phyloP scores from a whole-genome alignment of 805 yeast species.

The Myxozyma udenii region DNA sequence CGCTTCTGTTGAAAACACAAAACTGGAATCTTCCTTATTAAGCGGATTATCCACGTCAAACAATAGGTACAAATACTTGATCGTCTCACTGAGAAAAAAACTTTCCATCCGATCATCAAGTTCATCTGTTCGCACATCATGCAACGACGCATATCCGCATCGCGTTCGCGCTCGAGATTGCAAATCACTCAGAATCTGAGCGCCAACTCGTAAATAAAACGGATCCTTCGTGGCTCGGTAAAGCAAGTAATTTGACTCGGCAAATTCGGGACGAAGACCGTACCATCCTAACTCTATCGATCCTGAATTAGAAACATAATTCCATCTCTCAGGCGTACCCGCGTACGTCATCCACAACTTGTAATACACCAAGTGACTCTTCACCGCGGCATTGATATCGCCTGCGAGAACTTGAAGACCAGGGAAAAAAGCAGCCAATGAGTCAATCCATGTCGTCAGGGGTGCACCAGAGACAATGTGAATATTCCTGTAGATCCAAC shows the following conservation, averaged over 20 bases:
- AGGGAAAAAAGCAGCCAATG: slow-evolving; percentile 83
- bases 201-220: slow-evolving; percentile 72
- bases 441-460: slow-evolving; percentile 71
- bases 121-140: slow-evolving; percentile 60
- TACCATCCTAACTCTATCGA: slow-evolving; percentile 55
- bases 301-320: slow-evolving; percentile 36
- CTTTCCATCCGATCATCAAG: slow-evolving; percentile 85
- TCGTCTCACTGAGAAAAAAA: slow-evolving; percentile 81
- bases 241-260: slow-evolving; percentile 81
- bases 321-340: slow-evolving; percentile 89
- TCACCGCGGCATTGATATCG: slow-evolving; percentile 61
- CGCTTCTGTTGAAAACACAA: slow-evolving; percentile 80
- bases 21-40: slow-evolving; percentile 42
- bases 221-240: slow-evolving; percentile 86
- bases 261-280: slow-evolving; percentile 87
- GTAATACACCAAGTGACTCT: slow-evolving; percentile 57
- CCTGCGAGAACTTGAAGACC: slow-evolving; percentile 81
- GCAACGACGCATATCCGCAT: slow-evolving; percentile 82
- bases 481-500: slow-evolving; percentile 57
- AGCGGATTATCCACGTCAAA: slow-evolving; percentile 66
- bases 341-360: slow-evolving; percentile 80
- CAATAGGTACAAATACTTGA: slow-evolving; percentile 74
- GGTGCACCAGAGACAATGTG: slow-evolving; percentile 51
- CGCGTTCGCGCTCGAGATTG: slow-evolving; percentile 50
- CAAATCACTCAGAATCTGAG: slow-evolving; percentile 56